These are phyloP conservation scores for Fusarium subtropicale DNA, from an alignment of 2,329 filamentous ascomycete species.

Conservation along the genomic window DNA sequence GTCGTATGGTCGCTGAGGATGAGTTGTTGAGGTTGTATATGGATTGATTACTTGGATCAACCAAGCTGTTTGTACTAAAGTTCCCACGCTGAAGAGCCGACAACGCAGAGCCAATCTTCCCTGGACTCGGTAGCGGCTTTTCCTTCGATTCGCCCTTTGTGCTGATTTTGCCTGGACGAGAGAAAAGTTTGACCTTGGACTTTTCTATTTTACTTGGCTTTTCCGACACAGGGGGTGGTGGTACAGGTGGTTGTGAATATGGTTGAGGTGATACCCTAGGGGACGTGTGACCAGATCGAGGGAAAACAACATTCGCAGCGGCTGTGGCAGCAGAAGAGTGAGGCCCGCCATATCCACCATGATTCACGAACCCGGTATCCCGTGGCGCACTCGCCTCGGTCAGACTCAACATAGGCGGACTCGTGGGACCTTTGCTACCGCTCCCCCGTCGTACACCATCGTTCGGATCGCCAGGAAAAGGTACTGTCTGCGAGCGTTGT, in stretches of 20 bases:
- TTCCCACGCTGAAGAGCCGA: slow-evolving; percentile 74
- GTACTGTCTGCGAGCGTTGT: slow-evolving; percentile 80
- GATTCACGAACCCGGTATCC: slow-evolving; percentile 64
- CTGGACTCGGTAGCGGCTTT: slow-evolving; percentile 77
- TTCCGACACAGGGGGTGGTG: slow-evolving; percentile 58
- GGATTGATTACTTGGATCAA: slow-evolving; percentile 70
- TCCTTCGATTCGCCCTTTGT: slow-evolving; percentile 75
- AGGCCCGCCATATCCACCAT: slow-evolving; percentile 63
- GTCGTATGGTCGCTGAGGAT: slow-evolving; percentile 80
- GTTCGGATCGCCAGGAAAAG: slow-evolving; percentile 63
- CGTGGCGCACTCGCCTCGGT: slow-evolving; percentile 73
- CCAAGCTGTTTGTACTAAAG: slow-evolving; percentile 77
- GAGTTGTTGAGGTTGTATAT: slow-evolving; percentile 82
- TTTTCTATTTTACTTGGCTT: slow-evolving; percentile 74
- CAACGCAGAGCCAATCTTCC: slow-evolving; percentile 75
- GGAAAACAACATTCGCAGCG: slow-evolving; percentile 78
- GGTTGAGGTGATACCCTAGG: slow-evolving; percentile 56
- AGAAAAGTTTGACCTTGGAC: slow-evolving; percentile 85
- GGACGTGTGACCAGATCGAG: slow-evolving; percentile 69
- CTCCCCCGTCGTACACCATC: slow-evolving; percentile 59
- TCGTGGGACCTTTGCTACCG: slow-evolving; percentile 64
- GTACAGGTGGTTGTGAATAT: slow-evolving; percentile 55
- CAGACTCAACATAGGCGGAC: slow-evolving; percentile 71
- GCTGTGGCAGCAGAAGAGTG: slow-evolving; percentile 75
- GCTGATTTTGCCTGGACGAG: slow-evolving; percentile 79